Base-by-base conservation (phyloP, 192 early-diverging fungal genomes). In the Spizellomyces punctatus region DNA sequence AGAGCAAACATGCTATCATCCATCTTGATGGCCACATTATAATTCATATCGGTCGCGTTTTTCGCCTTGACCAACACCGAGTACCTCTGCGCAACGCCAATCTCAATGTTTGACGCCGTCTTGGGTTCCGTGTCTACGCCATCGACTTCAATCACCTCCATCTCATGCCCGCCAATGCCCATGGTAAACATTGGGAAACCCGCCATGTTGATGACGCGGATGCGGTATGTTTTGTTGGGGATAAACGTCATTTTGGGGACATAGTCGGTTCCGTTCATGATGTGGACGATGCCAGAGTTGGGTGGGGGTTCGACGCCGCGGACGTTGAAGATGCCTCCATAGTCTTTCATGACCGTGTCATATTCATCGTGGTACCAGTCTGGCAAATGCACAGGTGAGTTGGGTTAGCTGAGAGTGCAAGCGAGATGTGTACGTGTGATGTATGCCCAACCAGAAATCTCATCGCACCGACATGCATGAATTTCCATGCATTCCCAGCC, bases 151-250 rank as follows among this genome's bases (percentile, higher is more conserved):
- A 96, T 91, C 12, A 96, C 83, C 46, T 79, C 78, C 76, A 96
- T 83, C 6, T 81, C 74, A 69, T 96, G 94, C 14, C 89, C 90
- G 66, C 93, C 93, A 49, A 96, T 90, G 44, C 82, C 85, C 67
- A 96, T 84, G 63, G 86, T 80, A 83, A 91, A 96, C 76, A 86
- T 89, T 16, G 88, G 76, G 64, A 92, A 79, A 21, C 91, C 90
- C 41, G 87, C 86, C 85, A 90, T 92, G 76, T 91, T 92, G 79
- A 96, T 88, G 63, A 96, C 67, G 6, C 94, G 89, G 68, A 96
- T 66, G 63, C 92, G 87, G 78, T 94, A 94, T 5, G 86, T 93
- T 78, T 93, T 94, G 64, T 89, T 90, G 0, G 92, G 83, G 48
- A 72, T 71, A 76, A 96, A 91, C 49, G 67, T 65, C 65, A 91